Evolutionary conservation across 805 yeast genomes (phyloP), one percentile per base, ranked within the genome.

Genomic region (Peterozyma toletana): DNA sequence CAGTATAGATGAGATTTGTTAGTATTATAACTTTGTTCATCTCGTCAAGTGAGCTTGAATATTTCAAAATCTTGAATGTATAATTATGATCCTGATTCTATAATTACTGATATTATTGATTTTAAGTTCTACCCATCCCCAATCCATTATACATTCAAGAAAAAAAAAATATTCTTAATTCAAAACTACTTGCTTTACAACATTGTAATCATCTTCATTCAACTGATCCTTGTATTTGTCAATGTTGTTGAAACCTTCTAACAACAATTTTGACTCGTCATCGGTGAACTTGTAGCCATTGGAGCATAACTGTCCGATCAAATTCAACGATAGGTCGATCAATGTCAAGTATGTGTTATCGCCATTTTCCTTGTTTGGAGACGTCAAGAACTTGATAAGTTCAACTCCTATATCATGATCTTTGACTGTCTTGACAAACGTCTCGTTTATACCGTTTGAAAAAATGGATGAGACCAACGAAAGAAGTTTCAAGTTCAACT

Each of bases 401-500:
- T 56, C 57, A n/a, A 47, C 49, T 4, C 67, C 58, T 30, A 75
- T 51, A 10, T 59, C 46, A 38, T 59, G 61, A 13, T 62, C 49
- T 31, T 61, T 64, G 27, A 84, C 58, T 35, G 71, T 64, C 4
- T 56, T 49, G 30, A 61, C 55, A 35, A 68, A 67, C 11, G 69
- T 71, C 10, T 62, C 58, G 35, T 68, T 63, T 14, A 70, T 55
- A 3, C 75, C 78, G 2, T 78, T 72, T 9, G 85, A 73, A 33
- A 83, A 57, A 13, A 81, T 60, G 1, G 89, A 77, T n/a, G 80
- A 70, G 2, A 81, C 50, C 41, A 81, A 54, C 10, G 86, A 79
- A 35, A 83, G 64, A 1, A 72, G 58, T 58, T 88, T 71, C 45
- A 81, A 59, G 46, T 70, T 70, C 33, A 72, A 49, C 52, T 73